A percentile compares a stretch with the other conserved stretches of the same genome.
Evolutionary conservation across 345 rosid species (phyloP).

Genomic region (Chamaenerion angustifolium): DNA sequence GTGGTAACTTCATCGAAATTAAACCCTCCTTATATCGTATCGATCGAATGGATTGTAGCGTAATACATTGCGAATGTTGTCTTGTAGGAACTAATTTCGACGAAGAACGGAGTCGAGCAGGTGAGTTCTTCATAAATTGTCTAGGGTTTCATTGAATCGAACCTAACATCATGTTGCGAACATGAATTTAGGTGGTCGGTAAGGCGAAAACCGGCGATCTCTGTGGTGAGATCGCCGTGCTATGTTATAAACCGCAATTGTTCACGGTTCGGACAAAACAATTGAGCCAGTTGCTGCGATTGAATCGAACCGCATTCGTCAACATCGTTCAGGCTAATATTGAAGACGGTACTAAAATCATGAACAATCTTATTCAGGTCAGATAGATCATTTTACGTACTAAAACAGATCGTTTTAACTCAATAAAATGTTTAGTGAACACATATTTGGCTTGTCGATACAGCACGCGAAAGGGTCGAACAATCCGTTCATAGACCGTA

Average conservation of each 20-base stretch:
- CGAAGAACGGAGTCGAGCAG: conserved; percentile 37
- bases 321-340: conserved; percentile 78
- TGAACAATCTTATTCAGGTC: conserved; percentile 91
- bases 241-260: conserved; percentile 76
- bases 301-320: conserved; percentile 78
- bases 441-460: neutral
- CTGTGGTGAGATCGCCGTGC: conserved; percentile 79
- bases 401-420: too few relatives aligned
- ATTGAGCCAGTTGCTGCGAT: conserved; percentile 70
- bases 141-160: too few relatives aligned
- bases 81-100: conserved; percentile 39
- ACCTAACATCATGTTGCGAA: too few relatives aligned
- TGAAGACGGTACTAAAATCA: conserved; percentile 81
- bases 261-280: conserved; percentile 84
- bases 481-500: conserved; percentile 59
- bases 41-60: neutral
- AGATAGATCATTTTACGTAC: too few relatives aligned
- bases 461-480: conserved; percentile 59
- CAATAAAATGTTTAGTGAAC: too few relatives aligned
- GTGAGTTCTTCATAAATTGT: conserved; percentile 9
- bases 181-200: conserved; percentile 9
- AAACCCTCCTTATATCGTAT: too few relatives aligned
- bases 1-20: conserved; percentile 27
- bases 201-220: conserved; percentile 69
- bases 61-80: conserved; percentile 1